Percentiles rank a stretch among this genome's conserved stretches.
These are phyloP conservation scores for Podila horticola DNA, from an alignment of 192 early-diverging fungal species.

Conservation along the genomic window DNA sequence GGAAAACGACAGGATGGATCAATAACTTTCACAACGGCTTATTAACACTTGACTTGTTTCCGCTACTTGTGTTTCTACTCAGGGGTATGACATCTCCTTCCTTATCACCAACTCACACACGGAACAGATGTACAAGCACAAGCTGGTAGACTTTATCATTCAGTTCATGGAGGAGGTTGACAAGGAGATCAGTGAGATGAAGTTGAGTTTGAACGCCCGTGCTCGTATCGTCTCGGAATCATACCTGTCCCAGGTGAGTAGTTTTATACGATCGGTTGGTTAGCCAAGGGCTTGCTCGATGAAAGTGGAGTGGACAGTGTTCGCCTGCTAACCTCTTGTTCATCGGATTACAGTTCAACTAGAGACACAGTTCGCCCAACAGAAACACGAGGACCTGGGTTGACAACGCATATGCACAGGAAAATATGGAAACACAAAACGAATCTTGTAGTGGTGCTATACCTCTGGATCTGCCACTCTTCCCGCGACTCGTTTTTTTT, in stretches of 20 bases:
- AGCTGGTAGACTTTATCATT: constrained; percentile 98
- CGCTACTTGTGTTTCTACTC: constrained; percentile 6
- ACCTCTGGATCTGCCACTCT: too few relatives aligned
- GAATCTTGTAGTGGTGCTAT: too few relatives aligned
- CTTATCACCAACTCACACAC: constrained; percentile 97
- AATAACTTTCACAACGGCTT: neutral
- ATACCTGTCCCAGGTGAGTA: constrained; percentile 54
- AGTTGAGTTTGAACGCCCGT: constrained; percentile 92
- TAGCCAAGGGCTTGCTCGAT: too few relatives aligned
- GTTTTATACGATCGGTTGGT: too few relatives aligned
- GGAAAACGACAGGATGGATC: too few relatives aligned
- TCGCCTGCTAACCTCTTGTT: too few relatives aligned
- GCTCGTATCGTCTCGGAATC: constrained; percentile 85
- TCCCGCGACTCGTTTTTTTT: neutral
- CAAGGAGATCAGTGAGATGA: constrained; percentile 99
- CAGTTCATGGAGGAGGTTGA: constrained; percentile 99
- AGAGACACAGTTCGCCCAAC: too few relatives aligned
- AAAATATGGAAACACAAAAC: too few relatives aligned
- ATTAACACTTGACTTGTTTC: neutral
- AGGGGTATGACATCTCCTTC: constrained; percentile 98
- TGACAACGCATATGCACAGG: too few relatives aligned
- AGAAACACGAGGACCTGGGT: too few relatives aligned
- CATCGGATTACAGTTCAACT: too few relatives aligned
- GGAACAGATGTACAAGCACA: constrained; percentile 99
- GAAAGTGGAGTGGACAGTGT: too few relatives aligned